Evolutionary conservation across 2,329 filamentous ascomycete species (phyloP).

Genomic region (Neonectria faginata): DNA sequence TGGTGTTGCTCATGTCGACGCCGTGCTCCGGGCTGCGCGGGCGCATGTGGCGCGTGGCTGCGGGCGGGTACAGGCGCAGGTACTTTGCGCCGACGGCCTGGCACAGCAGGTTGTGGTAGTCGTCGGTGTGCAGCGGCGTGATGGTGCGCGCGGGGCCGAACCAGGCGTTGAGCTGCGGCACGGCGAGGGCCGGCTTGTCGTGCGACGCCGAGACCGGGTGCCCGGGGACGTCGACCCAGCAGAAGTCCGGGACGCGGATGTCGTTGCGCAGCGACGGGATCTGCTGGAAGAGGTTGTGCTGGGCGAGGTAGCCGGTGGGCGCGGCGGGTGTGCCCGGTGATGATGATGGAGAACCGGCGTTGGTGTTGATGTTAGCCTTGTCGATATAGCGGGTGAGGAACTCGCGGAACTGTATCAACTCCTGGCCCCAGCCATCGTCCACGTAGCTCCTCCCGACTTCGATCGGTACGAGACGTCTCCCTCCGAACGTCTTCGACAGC

Average conservation of each 20-base stretch:
- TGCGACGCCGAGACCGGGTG: conserved; percentile 56
- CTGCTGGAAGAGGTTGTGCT: conserved; percentile 88
- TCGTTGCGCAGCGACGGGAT: conserved; percentile 82
- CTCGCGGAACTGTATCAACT: conserved; percentile 77
- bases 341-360: conserved; percentile 41
- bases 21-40: conserved; percentile 73
- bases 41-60: conserved; percentile 67
- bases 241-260: conserved; percentile 85
- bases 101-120: conserved; percentile 90
- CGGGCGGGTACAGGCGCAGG: conserved; percentile 84
- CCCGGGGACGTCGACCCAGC: conserved; percentile 76
- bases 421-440: conserved; percentile 85
- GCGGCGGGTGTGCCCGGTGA: conserved; percentile 27
- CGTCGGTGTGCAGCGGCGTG: conserved; percentile 92
- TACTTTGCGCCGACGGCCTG: conserved; percentile 95
- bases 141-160: conserved; percentile 89
- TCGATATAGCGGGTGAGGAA: conserved; percentile 75
- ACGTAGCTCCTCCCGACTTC: conserved; percentile 91
- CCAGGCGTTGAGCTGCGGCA: conserved; percentile 89
- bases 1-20: conserved; percentile 95
- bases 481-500: conserved; percentile 77
- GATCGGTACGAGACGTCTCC: conserved; percentile 83
- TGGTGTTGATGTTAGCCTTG: conserved; percentile 2
- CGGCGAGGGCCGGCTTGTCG: conserved; percentile 58
- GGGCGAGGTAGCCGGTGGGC: conserved; percentile 84